Evolutionary conservation across 139 green algal genomes (phyloP), one percentile per base, ranked within the genome.

Genomic region (Raphidocelis subcapitata): DNA sequence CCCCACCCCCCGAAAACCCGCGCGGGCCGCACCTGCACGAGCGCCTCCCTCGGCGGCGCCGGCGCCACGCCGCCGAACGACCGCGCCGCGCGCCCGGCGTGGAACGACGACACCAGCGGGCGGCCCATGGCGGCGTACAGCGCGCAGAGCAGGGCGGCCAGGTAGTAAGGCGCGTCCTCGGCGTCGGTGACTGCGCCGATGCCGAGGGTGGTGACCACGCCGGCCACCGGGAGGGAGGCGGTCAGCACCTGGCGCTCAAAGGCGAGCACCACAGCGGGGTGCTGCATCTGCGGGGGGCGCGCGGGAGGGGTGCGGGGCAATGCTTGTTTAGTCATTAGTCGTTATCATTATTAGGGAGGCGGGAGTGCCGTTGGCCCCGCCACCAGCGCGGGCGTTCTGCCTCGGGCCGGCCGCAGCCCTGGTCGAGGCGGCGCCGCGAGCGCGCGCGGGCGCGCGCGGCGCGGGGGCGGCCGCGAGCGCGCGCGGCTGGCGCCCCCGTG

Each of bases 221-320:
- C 86, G 3, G 77, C 85, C 16, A 93, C 75, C 16, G 91, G 85
- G 31, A 94, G 66, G n/a, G 73, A 79, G 20, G 70, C 80, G 0
- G 83, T 85, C 2, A 98, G 66, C 26, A 98, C 82, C 44, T 92
- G 83, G 59, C 89, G 88, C 69, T 98, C 94, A 72, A 97, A 89
- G 2, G 90, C 88, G 28, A 97, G 69, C 12, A 89, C 84, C n/a
- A 95, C 83, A 21, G 81, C 80, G 5, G 94, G 93, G 74, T 97
- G 88, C 65, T 93, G 86, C 70, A 94, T 72, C 71, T 96, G 41
- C 41, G 41, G 41, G 41, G 41, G 8, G 41, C 8, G 41, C 8
- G 41, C 8, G 41, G 41, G 41, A 12, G 41, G 41, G 41, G 41
- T 49, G 23, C 36, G 29, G 31, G 12, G 52, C 54, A 54, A n/a